phyloP scores from a whole-genome alignment of 2,329 filamentous ascomycete species.

The Colletotrichum abscissum region DNA sequence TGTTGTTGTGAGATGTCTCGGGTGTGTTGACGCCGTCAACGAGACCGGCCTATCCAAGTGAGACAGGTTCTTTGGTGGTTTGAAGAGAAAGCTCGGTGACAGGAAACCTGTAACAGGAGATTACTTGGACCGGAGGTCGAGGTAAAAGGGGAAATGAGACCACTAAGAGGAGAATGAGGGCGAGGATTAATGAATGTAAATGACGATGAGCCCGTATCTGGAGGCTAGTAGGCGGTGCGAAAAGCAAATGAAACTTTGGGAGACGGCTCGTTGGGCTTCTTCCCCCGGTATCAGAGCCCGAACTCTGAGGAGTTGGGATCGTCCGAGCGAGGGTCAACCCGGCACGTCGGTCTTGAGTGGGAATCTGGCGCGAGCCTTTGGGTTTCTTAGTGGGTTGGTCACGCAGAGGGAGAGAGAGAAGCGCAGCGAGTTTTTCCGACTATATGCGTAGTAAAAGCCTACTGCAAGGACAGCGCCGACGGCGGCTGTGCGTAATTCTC shows the following conservation, averaged over 20 bases:
- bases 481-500: background rate
- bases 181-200: background rate
- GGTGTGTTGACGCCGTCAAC: background rate
- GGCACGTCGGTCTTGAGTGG: background rate
- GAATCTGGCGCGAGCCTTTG: background rate
- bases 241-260: background rate
- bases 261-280: constrained; percentile 4
- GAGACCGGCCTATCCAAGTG: background rate
- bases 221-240: constrained; percentile 6
- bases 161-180: background rate
- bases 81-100: background rate
- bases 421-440: background rate
- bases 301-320: constrained; percentile 1
- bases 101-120: background rate
- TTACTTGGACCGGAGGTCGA: background rate
- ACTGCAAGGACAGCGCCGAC: background rate
- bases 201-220: background rate
- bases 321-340: constrained; percentile 32
- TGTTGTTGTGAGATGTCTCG: background rate
- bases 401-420: background rate
- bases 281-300: constrained; percentile 31
- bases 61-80: background rate
- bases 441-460: background rate
- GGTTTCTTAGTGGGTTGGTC: background rate
- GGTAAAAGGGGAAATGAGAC: background rate